phyloP scores from a whole-genome alignment of 208 protist species.

The Porcisia deanei region DNA sequence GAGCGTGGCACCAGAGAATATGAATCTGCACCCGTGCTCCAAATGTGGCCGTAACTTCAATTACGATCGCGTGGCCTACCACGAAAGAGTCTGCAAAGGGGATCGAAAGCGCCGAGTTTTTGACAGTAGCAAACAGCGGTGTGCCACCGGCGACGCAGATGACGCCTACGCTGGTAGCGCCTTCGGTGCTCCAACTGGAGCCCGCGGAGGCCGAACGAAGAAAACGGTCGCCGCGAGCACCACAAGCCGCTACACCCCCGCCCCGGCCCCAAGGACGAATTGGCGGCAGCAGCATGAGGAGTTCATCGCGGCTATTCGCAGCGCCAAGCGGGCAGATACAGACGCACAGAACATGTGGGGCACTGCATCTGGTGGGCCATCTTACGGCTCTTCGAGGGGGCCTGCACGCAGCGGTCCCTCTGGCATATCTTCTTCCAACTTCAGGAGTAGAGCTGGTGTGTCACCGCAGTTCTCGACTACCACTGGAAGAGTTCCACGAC shows the following conservation, averaged over 20 bases:
- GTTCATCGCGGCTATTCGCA: slow-evolving; percentile 82
- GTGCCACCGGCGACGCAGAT: slow-evolving; percentile 34
- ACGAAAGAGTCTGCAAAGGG: slow-evolving; percentile 90
- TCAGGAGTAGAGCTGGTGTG: background rate
- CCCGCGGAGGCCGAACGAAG: slow-evolving; percentile 19
- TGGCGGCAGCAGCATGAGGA: slow-evolving; percentile 92
- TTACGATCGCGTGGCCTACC: slow-evolving; percentile 87
- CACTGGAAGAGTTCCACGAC: slow-evolving; percentile 42
- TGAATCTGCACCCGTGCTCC: slow-evolving; percentile 83
- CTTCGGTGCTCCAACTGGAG: slow-evolving; percentile 23
- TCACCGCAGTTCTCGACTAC: slow-evolving; percentile 7
- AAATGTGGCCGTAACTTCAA: slow-evolving; percentile 88
- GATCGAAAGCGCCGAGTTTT: slow-evolving; percentile 75
- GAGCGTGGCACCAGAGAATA: slow-evolving; percentile 28
- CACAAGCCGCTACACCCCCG: slow-evolving; percentile 30
- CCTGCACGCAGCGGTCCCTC: slow-evolving; percentile 13
- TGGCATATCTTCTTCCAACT: background rate
- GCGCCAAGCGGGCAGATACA: slow-evolving; percentile 35
- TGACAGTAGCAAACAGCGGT: slow-evolving; percentile 78
- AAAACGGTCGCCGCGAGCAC: slow-evolving; percentile 16
- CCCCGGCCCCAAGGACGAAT: slow-evolving; percentile 46
- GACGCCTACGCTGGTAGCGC: slow-evolving; percentile 23
- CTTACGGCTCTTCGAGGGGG: background rate
- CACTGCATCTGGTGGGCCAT: slow-evolving; percentile 4
- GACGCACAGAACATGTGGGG: slow-evolving; percentile 62